Evolutionary conservation across 305 asterid genomes (phyloP).

Genomic region (Rubia tinctorum): DNA sequence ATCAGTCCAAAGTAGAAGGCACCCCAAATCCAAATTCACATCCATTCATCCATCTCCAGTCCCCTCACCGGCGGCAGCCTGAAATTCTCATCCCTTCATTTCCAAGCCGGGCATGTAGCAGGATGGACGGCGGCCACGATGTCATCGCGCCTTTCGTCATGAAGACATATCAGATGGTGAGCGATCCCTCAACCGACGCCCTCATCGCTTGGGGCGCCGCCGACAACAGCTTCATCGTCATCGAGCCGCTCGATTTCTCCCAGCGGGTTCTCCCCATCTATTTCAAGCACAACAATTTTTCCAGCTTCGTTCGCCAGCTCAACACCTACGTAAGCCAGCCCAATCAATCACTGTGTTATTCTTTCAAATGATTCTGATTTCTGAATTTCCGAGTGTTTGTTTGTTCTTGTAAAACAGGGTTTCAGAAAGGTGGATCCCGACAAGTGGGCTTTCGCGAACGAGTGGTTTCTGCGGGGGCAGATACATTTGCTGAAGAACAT

Average conservation of each 20-base stretch:
- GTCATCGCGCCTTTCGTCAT: slow-evolving; percentile 59
- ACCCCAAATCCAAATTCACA: background rate
- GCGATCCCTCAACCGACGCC: slow-evolving; percentile 59
- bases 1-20: background rate
- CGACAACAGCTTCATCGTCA: slow-evolving; percentile 61
- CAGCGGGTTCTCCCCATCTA: slow-evolving; percentile 58
- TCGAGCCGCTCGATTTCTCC: slow-evolving; percentile 69
- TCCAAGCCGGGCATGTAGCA: slow-evolving; percentile 12
- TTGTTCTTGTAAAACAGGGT: slow-evolving; percentile 44
- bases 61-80: background rate
- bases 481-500: slow-evolving; percentile 61
- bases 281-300: slow-evolving; percentile 85
- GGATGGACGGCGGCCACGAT: slow-evolving; percentile 12
- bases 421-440: slow-evolving; percentile 84
- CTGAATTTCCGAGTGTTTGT: no score
- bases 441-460: slow-evolving; percentile 82
- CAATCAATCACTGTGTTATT: background rate
- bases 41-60: background rate
- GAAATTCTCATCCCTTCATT: background rate
- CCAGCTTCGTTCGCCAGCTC: slow-evolving; percentile 91
- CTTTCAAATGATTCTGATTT: background rate
- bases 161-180: slow-evolving; percentile 89
- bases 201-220: no score
- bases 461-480: slow-evolving; percentile 85
- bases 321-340: slow-evolving; percentile 66